These are phyloP conservation scores for Tuber umbilicatum DNA, from an alignment of 495 filamentous ascomycete species.

Conservation along the genomic window DNA sequence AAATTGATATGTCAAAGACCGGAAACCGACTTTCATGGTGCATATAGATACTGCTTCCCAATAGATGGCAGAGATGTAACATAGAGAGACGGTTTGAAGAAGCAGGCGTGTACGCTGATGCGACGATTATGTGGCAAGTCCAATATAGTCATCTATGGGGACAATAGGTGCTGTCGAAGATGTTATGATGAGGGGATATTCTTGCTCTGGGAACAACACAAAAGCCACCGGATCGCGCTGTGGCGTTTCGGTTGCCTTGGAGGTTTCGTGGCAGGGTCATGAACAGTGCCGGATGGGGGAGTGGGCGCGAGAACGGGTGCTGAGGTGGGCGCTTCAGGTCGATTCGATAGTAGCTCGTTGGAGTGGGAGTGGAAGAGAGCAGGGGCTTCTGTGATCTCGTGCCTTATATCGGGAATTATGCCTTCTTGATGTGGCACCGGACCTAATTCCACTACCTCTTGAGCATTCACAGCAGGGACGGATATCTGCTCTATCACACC, in stretches of 20 bases:
- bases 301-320: neutral
- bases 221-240: neutral
- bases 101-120: neutral
- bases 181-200: neutral
- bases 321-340: neutral
- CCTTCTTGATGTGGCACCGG: neutral
- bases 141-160: neutral
- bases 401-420: neutral
- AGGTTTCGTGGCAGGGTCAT: neutral
- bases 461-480: too few species aligned
- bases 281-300: neutral
- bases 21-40: neutral
- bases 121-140: neutral
- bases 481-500: too few species aligned
- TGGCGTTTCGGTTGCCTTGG: neutral
- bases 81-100: neutral
- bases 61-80: neutral
- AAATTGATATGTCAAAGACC: neutral
- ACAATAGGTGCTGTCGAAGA: neutral
- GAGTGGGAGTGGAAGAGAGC: neutral
- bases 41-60: neutral
- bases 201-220: neutral
- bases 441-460: neutral
- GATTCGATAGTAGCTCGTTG: neutral
- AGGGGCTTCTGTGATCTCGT: neutral